Conservation (phyloP, 352 stramenopile species). For the Phytophthora boehmeriae region DNA sequence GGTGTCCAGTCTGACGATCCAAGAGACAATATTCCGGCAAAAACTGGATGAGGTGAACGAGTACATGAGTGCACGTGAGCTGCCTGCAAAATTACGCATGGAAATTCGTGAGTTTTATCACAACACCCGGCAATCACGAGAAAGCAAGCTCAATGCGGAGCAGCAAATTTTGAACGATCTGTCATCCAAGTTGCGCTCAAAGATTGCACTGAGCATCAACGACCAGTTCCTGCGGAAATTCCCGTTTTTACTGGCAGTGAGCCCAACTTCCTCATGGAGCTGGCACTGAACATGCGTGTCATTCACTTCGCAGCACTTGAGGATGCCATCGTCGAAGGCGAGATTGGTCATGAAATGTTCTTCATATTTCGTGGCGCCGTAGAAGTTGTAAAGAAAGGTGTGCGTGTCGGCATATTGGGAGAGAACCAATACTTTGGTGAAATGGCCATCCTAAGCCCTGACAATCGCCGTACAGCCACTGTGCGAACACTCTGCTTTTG, state of each 20-base stretch:
- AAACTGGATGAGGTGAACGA: slow-evolving; percentile 85
- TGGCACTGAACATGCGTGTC: slow-evolving; percentile 81
- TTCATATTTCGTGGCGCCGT: slow-evolving; percentile 75
- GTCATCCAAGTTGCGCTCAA: slow-evolving; percentile 72
- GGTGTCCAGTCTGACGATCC: slow-evolving; percentile 70
- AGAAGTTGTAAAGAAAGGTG: slow-evolving; percentile 43
- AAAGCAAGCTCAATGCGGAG: slow-evolving; percentile 71
- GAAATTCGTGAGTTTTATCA: slow-evolving; percentile 85
- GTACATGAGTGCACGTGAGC: slow-evolving; percentile 76
- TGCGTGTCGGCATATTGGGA: slow-evolving; percentile 60
- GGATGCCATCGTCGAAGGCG: slow-evolving; percentile 61
- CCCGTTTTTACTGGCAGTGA: slow-evolving; percentile 73
- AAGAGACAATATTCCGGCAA: slow-evolving; percentile 66
- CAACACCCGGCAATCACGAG: slow-evolving; percentile 67
- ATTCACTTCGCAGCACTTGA: slow-evolving; percentile 66
- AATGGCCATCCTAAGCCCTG: slow-evolving; percentile 72
- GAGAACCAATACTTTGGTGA: slow-evolving; percentile 85
- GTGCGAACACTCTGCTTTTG: slow-evolving; percentile 78
- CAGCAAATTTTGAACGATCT: slow-evolving; percentile 66
- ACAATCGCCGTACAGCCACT: slow-evolving; percentile 61
- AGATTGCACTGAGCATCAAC: slow-evolving; percentile 82
- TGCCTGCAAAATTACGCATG: slow-evolving; percentile 66
- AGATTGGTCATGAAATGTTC: slow-evolving; percentile 79
- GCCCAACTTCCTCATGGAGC: slow-evolving; percentile 80
- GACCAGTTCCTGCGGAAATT: slow-evolving; percentile 81